phyloP scores from a whole-genome alignment of 176 grass and related monocot species.

The Lolium rigidum region DNA sequence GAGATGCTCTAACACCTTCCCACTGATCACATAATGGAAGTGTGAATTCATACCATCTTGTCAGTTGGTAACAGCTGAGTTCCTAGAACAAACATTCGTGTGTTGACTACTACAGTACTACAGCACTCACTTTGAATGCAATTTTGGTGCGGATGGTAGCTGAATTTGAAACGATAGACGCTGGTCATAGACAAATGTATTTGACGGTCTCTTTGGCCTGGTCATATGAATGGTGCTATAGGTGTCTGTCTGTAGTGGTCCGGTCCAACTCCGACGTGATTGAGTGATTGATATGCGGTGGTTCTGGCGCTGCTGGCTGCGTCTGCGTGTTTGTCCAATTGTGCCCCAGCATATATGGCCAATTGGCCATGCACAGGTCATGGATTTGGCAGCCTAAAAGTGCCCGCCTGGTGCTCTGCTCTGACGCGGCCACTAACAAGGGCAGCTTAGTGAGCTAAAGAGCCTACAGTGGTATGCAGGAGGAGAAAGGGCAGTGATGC shows the following conservation, averaged over 20 bases:
- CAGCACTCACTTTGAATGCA: slow-evolving; percentile 47
- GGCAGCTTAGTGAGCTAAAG: too few relatives aligned
- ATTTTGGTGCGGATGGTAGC: slow-evolving; percentile 36
- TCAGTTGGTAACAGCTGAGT: slow-evolving; percentile 19
- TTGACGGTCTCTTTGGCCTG: neutral
- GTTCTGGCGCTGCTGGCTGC: slow-evolving; percentile 12
- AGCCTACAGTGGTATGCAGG: slow-evolving; percentile 1
- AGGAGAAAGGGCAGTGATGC: slow-evolving; percentile 35
- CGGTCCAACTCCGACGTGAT: slow-evolving; percentile 25
- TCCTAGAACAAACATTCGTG: slow-evolving; percentile 22
- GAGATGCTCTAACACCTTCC: too few relatives aligned
- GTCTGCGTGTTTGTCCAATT: slow-evolving; percentile 13
- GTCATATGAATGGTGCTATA: slow-evolving; percentile 42
- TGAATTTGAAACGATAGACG: slow-evolving; percentile 1
- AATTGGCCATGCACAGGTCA: too few relatives aligned
- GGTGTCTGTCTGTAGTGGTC: neutral
- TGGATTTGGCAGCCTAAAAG: neutral
- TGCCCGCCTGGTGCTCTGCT: slow-evolving; percentile 24
- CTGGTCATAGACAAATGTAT: slow-evolving; percentile 34
- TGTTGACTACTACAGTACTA: too few relatives aligned
- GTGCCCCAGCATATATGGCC: neutral
- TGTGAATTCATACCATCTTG: slow-evolving; percentile 35
- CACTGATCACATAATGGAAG: neutral
- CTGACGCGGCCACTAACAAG: slow-evolving; percentile 11
- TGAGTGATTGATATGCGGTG: slow-evolving; percentile 15